Percentiles rank a stretch among this genome's conserved stretches.
Conservation (phyloP, 352 stramenopile genomes). For the Phytophthora uliginosa region DNA sequence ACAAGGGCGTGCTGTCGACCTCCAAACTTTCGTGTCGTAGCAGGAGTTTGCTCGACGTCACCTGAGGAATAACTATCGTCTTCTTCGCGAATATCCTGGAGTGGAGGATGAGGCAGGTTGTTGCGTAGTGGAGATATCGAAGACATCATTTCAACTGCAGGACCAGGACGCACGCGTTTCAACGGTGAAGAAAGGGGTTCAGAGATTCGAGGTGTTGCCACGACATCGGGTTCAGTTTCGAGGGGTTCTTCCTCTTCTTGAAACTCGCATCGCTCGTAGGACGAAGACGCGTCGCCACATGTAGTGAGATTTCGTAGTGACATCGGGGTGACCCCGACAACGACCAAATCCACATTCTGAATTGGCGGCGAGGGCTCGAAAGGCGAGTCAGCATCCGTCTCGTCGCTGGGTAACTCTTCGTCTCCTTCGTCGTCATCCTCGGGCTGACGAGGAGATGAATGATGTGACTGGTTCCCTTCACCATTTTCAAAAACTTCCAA, state of each 20-base stretch:
- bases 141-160: conserved; percentile 10
- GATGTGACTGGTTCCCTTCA: conserved; percentile 21
- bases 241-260: conserved; percentile 29
- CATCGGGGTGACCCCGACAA: conserved; percentile 31
- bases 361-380: conserved; percentile 6
- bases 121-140: conserved; percentile 9
- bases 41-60: neutral
- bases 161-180: conserved; percentile 23
- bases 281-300: neutral
- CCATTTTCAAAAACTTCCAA: conserved; percentile 54
- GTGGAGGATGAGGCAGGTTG: conserved; percentile 29
- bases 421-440: conserved; percentile 25
- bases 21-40: conserved; percentile 5
- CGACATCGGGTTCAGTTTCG: conserved; percentile 13
- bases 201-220: conserved; percentile 12
- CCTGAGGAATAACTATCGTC: conserved; percentile 8
- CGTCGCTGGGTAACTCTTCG: conserved; percentile 1
- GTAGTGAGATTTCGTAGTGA: conserved; percentile 20
- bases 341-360: conserved; percentile 23
- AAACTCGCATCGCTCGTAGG: conserved; percentile 3
- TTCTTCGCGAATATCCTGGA: conserved; percentile 62
- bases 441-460: conserved; percentile 12
- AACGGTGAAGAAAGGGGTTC: conserved; percentile 27
- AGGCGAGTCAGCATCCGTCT: neutral
- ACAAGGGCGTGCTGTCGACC: conserved; percentile 6